These are phyloP conservation scores for Biancaea sappan DNA, from an alignment of 306 rosid genomes.

Conservation along the genomic window DNA sequence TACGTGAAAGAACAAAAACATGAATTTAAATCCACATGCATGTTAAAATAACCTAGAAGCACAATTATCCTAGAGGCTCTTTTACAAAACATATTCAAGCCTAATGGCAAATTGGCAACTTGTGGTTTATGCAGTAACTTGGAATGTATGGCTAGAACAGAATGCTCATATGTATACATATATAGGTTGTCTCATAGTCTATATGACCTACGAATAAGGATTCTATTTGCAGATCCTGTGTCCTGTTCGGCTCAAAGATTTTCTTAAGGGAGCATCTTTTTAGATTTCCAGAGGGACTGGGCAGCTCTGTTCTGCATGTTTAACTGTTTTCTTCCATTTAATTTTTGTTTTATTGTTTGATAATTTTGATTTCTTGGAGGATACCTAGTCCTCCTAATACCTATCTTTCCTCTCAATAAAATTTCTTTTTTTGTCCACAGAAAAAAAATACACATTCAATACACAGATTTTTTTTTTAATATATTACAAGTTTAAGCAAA, in stretches of 20 bases:
- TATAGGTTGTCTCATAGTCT: background rate
- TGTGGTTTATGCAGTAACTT: background rate
- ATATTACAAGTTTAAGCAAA: background rate
- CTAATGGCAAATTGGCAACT: background rate
- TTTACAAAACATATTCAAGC: conserved; percentile 2
- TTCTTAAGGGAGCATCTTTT: background rate
- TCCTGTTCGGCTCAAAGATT: background rate
- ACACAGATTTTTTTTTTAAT: no score
- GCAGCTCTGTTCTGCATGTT: background rate
- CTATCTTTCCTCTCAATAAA: background rate
- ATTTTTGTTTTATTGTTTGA: background rate
- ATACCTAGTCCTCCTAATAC: background rate
- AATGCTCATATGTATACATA: background rate
- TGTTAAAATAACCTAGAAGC: conserved; percentile 9
- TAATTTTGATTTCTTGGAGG: background rate
- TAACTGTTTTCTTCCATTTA: background rate
- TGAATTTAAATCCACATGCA: background rate
- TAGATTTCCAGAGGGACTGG: no score
- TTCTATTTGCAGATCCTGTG: background rate
- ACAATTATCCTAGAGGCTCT: background rate
- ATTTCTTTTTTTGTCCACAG: background rate
- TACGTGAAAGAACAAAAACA: background rate
- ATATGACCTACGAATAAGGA: background rate
- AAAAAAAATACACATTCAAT: no score
- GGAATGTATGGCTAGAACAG: background rate